Percentiles rank a stretch among this genome's conserved stretches.
phyloP scores from a whole-genome alignment of 202 grass and related monocot species.

The Setaria viridis region DNA sequence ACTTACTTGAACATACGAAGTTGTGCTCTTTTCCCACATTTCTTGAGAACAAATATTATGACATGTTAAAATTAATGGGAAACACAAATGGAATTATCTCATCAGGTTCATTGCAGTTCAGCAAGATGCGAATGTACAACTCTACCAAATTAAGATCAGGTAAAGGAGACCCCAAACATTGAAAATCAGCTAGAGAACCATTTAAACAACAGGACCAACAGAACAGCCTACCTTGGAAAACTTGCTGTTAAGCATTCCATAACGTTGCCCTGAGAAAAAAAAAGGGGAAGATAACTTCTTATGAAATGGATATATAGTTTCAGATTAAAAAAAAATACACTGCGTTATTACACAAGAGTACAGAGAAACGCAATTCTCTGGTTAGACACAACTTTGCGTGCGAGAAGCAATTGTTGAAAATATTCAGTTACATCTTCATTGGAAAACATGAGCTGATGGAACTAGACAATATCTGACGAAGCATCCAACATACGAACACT shows the following conservation, averaged over 20 bases:
- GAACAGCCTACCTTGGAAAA: conserved; percentile 56
- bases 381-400: neutral
- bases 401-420: neutral
- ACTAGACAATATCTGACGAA: neutral
- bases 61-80: neutral
- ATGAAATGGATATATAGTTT: neutral
- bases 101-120: neutral
- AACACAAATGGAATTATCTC: neutral
- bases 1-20: conserved; percentile 22
- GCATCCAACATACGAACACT: neutral
- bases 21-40: conserved; percentile 40
- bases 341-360: neutral
- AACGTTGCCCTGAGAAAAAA: conserved; percentile 43
- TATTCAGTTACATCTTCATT: neutral
- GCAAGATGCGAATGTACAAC: neutral
- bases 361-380: neutral
- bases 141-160: neutral
- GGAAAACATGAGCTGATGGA: neutral
- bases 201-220: neutral
- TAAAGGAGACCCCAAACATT: neutral
- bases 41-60: conserved; percentile 19
- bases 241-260: conserved; percentile 68
- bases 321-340: neutral
- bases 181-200: neutral
- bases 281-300: neutral